Base-by-base conservation (phyloP, 352 stramenopile species). In the Blastocystis sp. region DNA sequence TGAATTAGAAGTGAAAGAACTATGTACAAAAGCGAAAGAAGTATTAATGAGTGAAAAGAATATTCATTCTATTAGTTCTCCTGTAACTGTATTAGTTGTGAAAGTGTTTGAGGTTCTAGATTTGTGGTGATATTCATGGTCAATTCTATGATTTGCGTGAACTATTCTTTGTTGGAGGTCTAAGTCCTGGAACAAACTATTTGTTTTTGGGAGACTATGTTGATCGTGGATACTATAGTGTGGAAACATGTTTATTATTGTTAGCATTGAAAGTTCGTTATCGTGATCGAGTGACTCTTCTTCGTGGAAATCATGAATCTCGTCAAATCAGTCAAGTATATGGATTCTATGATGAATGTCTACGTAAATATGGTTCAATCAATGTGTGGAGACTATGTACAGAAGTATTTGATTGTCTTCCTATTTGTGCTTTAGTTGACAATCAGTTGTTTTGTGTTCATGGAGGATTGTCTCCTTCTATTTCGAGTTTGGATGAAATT, bases 241-340 rank as follows among this genome's bases (percentile, higher is more conserved):
- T 96, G 99, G 88, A 98, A 99, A 85, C 96, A 99, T 89, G 97
- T 96, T 24, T 96, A 99, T 91, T 99, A 99, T 89, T 98, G 98
- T 89, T 99, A 6, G 95, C 95, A 3, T 91, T 99, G 7, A 99
- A 99, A 90, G 95, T 98, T 39, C 91, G 96, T 37, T 98, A 99
- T 92, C 96, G 96, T 19, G 96, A 99, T 89, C 93, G 96, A 35
- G 98, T 99, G 89, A 98, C 95, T 39, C 89, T 99, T 1, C 98
- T 99, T 87, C 94, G 89, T n/a, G n/a, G n/a, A n/a, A n/a, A n/a
- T n/a, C n/a, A n/a, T n/a, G n/a, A n/a, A n/a, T n/a, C n/a, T n/a
- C n/a, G n/a, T n/a, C n/a, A n/a, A n/a, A n/a, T n/a, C n/a, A n/a
- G n/a, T n/a, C n/a, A n/a, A n/a, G n/a, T n/a, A n/a, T n/a, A n/a